phyloP scores from a whole-genome alignment of 163 green algal genomes.

The Scenedesmus sp. region DNA sequence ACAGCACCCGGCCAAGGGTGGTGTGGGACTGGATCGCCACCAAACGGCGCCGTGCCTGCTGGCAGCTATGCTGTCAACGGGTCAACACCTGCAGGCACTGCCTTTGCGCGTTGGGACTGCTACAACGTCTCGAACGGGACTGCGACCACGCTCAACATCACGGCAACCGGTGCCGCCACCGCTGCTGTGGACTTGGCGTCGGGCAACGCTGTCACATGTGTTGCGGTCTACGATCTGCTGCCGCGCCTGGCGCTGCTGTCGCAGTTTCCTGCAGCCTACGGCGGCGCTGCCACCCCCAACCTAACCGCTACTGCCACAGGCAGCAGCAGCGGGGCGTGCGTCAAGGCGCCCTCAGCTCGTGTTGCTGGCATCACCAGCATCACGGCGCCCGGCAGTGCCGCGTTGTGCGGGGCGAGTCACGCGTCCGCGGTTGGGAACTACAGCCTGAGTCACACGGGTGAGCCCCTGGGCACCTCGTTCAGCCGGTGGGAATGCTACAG shows the following conservation, averaged over 20 bases:
- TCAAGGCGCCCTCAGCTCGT: neutral
- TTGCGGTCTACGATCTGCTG: neutral
- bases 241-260: neutral
- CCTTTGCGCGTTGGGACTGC: neutral
- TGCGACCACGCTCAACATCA: neutral
- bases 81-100: neutral
- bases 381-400: neutral
- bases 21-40: neutral
- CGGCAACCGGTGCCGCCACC: neutral
- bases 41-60: neutral
- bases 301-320: neutral
- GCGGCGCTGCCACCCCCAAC: no score
- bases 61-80: neutral
- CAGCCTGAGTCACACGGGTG: neutral
- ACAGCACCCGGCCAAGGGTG: neutral
- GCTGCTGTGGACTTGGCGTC: neutral
- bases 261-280: neutral
- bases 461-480: neutral
- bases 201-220: neutral
- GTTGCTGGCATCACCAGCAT: neutral
- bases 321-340: neutral
- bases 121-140: neutral
- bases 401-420: neutral
- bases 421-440: neutral
- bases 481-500: neutral